These are phyloP conservation scores for Fraxinus floribunda DNA, from an alignment of 305 asterid genomes.

Conservation along the genomic window DNA sequence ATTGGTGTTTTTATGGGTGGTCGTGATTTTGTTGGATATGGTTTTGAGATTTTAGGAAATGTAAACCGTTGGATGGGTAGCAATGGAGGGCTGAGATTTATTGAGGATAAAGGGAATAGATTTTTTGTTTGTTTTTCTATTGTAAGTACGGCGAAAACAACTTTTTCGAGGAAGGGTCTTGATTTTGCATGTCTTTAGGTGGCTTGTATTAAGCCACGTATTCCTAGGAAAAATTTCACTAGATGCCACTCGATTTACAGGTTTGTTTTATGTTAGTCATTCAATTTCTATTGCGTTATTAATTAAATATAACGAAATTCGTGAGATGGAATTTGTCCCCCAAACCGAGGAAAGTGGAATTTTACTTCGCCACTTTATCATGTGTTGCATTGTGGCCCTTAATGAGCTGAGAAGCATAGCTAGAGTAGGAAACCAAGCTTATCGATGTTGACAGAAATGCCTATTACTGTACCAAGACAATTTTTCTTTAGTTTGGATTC, in stretches of 20 bases:
- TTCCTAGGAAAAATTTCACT: background rate
- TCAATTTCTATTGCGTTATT: background rate
- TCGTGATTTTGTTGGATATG: slow-evolving; percentile 54
- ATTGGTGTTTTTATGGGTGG: slow-evolving; percentile 27
- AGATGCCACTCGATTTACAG: background rate
- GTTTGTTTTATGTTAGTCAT: background rate
- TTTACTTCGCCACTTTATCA: background rate
- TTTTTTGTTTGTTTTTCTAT: background rate
- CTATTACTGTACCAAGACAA: no score
- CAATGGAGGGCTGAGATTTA: slow-evolving; percentile 46
- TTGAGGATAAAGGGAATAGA: slow-evolving; percentile 52
- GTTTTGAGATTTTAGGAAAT: slow-evolving; percentile 49
- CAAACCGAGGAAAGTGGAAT: background rate
- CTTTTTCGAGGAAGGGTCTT: background rate
- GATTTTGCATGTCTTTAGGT: slow-evolving; percentile 25
- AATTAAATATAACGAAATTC: background rate
- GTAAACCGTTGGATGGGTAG: slow-evolving; percentile 45
- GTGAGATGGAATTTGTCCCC: background rate
- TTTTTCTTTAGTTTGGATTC: no score
- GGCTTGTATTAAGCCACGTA: background rate
- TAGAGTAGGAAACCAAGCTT: background rate
- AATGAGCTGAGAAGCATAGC: background rate
- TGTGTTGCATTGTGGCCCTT: background rate
- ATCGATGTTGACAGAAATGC: background rate
- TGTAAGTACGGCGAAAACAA: background rate